phyloP scores from a whole-genome alignment of 2,329 filamentous ascomycete genomes.

The Fusarium oxysporum region DNA sequence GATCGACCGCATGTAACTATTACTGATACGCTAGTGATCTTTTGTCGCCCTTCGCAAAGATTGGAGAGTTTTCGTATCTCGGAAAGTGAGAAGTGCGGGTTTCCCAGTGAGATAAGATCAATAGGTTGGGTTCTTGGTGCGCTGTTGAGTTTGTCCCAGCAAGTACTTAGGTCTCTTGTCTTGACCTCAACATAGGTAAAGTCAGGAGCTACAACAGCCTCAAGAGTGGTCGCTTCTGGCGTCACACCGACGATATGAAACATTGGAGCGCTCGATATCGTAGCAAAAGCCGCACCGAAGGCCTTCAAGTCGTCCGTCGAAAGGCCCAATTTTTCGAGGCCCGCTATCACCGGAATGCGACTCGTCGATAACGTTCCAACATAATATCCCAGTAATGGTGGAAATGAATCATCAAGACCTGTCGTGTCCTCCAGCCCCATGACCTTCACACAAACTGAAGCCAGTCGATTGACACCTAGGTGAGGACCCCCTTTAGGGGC shows the following conservation, averaged over 20 bases:
- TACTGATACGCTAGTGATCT: background rate
- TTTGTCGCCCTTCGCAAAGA: background rate
- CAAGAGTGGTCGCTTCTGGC: conserved; percentile 25
- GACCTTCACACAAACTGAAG: conserved; percentile 25
- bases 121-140: background rate
- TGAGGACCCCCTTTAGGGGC: conserved; percentile 30
- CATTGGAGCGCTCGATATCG: conserved; percentile 36
- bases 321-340: conserved; percentile 13
- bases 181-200: background rate
- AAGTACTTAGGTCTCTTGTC: background rate
- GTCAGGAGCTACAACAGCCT: background rate
- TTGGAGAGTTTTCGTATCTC: conserved; percentile 21
- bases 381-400: conserved; percentile 31
- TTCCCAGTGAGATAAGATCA: conserved; percentile 32
- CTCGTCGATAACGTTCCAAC: conserved; percentile 25
- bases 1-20: conserved; percentile 25
- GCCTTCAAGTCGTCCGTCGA: conserved; percentile 37
- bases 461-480: conserved; percentile 18
- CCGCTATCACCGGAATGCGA: conserved; percentile 29
- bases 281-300: conserved; percentile 38
- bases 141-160: conserved; percentile 30
- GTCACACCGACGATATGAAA: conserved; percentile 37
- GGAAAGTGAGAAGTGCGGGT: conserved; percentile 33
- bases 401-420: conserved; percentile 32
- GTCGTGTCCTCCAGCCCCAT: conserved; percentile 39